phyloP scores from a whole-genome alignment of 371 early-diverging fungal genomes.

The Blakeslea trispora region DNA sequence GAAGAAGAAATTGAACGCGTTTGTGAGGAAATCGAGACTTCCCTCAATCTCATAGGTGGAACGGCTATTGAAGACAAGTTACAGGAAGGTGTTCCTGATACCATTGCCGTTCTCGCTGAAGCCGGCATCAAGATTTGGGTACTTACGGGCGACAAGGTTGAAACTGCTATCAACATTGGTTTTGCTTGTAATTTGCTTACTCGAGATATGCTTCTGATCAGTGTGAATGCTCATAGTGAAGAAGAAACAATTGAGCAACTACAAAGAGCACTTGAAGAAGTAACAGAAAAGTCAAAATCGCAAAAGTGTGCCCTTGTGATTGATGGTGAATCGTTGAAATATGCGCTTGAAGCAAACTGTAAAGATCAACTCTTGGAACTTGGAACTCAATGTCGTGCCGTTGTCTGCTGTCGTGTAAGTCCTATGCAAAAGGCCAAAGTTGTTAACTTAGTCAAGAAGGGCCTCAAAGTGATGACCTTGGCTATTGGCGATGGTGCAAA shows the following conservation, averaged over 20 bases:
- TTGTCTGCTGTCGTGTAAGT: slow-evolving; percentile 86
- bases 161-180: slow-evolving; percentile 98
- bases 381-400: slow-evolving; percentile 72
- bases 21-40: slow-evolving; percentile 82
- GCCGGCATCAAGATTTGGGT: slow-evolving; percentile 98
- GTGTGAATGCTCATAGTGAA: slow-evolving; percentile 66
- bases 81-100: slow-evolving; percentile 93
- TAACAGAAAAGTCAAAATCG: slow-evolving; percentile 28
- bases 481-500: slow-evolving; percentile 95
- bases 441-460: slow-evolving; percentile 58
- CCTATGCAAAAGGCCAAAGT: slow-evolving; percentile 92
- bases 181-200: slow-evolving; percentile 82
- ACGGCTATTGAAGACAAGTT: slow-evolving; percentile 94
- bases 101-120: slow-evolving; percentile 81
- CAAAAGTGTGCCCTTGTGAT: slow-evolving; percentile 78
- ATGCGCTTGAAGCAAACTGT: slow-evolving; percentile 65
- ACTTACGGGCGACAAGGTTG: slow-evolving; percentile 99
- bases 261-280: slow-evolving; percentile 36
- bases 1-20: slow-evolving; percentile 79
- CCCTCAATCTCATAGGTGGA: slow-evolving; percentile 74
- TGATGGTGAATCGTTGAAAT: slow-evolving; percentile 88
- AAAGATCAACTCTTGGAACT: slow-evolving; percentile 67
- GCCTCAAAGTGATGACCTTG: slow-evolving; percentile 73
- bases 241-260: slow-evolving; percentile 66
- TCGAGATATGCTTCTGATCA: slow-evolving; percentile 67